A percentile compares a stretch with the other conserved stretches of the same genome.
Evolutionary conservation across 75 land plant species (phyloP).

Genomic region (Picea sitchensis): DNA sequence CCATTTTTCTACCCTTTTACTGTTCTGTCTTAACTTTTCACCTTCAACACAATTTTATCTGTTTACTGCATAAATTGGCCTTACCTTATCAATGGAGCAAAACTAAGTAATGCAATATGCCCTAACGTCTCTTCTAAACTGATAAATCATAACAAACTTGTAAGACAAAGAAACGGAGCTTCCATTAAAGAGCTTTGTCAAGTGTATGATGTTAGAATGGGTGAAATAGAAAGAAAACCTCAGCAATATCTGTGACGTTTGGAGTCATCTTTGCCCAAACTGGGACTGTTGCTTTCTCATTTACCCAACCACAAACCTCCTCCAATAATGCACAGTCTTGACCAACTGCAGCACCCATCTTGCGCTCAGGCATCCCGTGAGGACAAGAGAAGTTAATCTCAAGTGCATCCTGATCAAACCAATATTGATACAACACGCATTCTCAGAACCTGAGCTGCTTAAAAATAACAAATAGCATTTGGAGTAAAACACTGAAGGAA

Average conservation of each 20-base stretch:
- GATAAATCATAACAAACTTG: neutral
- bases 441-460: conserved; percentile 3
- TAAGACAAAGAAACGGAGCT: neutral
- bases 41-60: neutral
- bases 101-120: neutral
- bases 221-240: conserved; percentile 40
- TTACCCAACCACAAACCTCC: conserved; percentile 97
- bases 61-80: neutral
- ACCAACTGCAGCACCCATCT: conserved; percentile 99
- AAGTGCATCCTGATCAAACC: conserved; percentile 74
- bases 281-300: conserved; percentile 93
- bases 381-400: conserved; percentile 99
- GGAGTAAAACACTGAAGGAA: neutral
- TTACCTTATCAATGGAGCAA: neutral
- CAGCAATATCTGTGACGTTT: conserved; percentile 90
- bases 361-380: conserved; percentile 99
- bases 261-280: conserved; percentile 99
- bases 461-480: neutral
- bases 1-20: neutral
- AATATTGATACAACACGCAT: neutral
- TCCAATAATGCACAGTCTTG: conserved; percentile 87
- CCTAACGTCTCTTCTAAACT: neutral
- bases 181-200: neutral
- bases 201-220: no score
- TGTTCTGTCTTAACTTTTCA: neutral